These are phyloP conservation scores for Paspalum vaginatum DNA, from an alignment of 176 grass and related monocot genomes.

Conservation along the genomic window DNA sequence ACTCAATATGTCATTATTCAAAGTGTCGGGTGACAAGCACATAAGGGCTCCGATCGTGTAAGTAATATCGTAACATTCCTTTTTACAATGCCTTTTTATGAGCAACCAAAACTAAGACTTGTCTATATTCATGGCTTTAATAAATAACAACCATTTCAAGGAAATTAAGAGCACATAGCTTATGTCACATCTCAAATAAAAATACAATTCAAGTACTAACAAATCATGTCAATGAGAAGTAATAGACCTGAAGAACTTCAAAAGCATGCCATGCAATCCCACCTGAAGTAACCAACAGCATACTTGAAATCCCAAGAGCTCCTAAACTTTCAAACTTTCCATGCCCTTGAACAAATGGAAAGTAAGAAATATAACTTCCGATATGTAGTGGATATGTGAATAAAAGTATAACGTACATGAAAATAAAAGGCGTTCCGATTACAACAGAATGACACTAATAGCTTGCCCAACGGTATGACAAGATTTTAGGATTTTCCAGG, in stretches of 20 bases:
- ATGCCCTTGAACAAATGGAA: constrained; percentile 63
- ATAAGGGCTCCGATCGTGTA: background rate
- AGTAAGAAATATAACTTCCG: constrained; percentile 13
- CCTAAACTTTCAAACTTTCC: constrained; percentile 94
- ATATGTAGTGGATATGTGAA: background rate
- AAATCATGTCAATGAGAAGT: constrained; percentile 38
- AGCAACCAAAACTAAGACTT: background rate
- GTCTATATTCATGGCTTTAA: background rate
- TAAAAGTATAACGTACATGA: background rate
- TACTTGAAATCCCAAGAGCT: constrained; percentile 89
- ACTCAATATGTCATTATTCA: background rate
- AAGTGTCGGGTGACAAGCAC: background rate
- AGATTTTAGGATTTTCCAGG: background rate
- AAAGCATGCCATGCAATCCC: constrained; percentile 98
- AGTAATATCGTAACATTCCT: background rate
- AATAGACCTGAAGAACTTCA: constrained; percentile 94
- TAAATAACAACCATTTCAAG: background rate
- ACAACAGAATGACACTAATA: constrained; percentile 5
- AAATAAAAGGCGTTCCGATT: background rate
- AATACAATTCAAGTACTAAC: background rate
- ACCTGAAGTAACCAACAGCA: constrained; percentile 89
- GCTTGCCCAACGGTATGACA: background rate
- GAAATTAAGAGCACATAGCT: background rate
- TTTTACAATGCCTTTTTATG: background rate
- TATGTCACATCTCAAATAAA: background rate